Conservation (phyloP, 768 basidiomycete genomes). For the Candolleomyces efflorescens region DNA sequence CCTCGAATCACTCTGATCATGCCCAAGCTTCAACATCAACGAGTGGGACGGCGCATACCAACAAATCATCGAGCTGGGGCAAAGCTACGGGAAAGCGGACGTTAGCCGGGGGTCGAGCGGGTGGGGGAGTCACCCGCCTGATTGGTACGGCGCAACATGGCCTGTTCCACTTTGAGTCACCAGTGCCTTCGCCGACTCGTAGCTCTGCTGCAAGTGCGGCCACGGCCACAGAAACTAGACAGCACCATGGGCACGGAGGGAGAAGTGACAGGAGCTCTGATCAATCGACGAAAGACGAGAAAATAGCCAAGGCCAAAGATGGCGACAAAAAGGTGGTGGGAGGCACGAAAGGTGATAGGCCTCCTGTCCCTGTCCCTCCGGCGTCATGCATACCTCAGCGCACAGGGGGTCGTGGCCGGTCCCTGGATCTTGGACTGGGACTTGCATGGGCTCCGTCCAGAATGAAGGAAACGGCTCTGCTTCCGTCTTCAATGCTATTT, state of each 20-base stretch:
- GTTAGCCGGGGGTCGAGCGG: conserved; percentile 19
- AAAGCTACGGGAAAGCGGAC: conserved; percentile 42
- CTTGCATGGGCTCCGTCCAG: conserved; percentile 70
- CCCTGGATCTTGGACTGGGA: conserved; percentile 65
- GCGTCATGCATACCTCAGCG: conserved; percentile 32
- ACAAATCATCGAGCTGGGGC: conserved; percentile 55
- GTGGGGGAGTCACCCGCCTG: conserved; percentile 26
- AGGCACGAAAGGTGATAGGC: conserved; percentile 11
- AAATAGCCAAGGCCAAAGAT: conserved; percentile 24
- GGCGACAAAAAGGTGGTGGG: conserved; percentile 17
- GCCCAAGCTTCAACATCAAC: conserved; percentile 39
- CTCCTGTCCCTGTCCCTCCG: conserved; percentile 24
- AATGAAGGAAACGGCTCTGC: conserved; percentile 61
- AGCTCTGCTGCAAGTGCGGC: conserved; percentile 29
- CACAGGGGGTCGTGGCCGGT: conserved; percentile 58
- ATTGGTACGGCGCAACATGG: conserved; percentile 46
- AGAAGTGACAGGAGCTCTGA: conserved; percentile 25
- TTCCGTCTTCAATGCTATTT: conserved; percentile 43
- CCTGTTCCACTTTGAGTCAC: conserved; percentile 65
- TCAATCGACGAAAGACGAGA: conserved; percentile 22
- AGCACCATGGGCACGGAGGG: conserved; percentile 19
- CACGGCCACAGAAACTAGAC: conserved; percentile 20
- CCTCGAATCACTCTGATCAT: conserved; percentile 31
- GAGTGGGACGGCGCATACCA: conserved; percentile 26
- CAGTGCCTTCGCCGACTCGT: conserved; percentile 49